Evolutionary conservation across 495 filamentous ascomycete species (phyloP).

Genomic region (Neurospora sp.): DNA sequence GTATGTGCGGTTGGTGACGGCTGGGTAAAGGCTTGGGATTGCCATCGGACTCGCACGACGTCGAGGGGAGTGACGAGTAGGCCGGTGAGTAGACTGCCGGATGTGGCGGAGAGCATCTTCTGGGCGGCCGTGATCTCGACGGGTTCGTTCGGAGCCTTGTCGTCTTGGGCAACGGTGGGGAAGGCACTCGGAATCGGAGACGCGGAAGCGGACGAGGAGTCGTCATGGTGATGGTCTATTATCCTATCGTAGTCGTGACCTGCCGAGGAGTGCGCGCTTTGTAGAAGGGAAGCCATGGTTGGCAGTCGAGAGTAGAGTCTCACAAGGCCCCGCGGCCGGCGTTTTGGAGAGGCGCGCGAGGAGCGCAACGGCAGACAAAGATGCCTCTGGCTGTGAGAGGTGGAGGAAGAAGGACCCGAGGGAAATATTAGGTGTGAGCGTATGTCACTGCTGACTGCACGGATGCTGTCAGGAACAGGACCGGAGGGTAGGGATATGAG

Average conservation of each 20-base stretch:
- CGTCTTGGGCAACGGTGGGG: conserved; percentile 6
- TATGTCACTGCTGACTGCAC: background rate
- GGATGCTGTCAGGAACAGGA: background rate
- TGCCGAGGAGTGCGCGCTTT: background rate
- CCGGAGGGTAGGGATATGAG: background rate
- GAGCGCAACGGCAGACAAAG: background rate
- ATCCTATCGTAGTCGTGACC: conserved; percentile 15
- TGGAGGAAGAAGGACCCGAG: background rate
- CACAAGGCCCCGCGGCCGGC: background rate
- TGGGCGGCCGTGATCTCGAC: conserved; percentile 65
- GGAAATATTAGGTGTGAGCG: background rate
- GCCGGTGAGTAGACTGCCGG: conserved; percentile 80
- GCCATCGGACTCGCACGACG: conserved; percentile 88
- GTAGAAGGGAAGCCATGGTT: conserved; percentile 9
- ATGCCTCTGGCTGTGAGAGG: background rate
- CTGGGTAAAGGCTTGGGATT: conserved; percentile 58
- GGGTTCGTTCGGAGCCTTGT: conserved; percentile 24
- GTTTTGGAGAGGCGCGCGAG: background rate
- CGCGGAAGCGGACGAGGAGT: conserved; percentile 10
- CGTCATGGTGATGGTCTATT: background rate
- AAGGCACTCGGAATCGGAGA: conserved; percentile 12
- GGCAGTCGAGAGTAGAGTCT: background rate
- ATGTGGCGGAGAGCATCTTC: conserved; percentile 90
- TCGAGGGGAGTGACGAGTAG: conserved; percentile 91
- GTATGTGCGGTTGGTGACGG: conserved; percentile 16